Evolutionary conservation across 202 grass and related monocot species (phyloP).

Genomic region (Cymbopogon flexuosus): DNA sequence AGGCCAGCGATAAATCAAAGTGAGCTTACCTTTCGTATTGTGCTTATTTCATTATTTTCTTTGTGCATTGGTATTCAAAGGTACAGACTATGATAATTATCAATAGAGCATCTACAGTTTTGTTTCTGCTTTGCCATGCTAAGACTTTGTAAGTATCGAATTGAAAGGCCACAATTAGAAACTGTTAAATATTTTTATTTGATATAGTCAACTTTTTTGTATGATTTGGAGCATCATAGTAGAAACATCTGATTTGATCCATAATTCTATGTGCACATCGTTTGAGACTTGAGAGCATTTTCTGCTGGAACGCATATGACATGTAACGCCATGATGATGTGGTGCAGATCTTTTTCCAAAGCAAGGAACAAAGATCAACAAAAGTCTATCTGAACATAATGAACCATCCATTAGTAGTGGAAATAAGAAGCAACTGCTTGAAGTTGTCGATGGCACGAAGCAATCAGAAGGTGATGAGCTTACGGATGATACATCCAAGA

Average conservation of each 20-base stretch:
- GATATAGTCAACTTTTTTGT: neutral
- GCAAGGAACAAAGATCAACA: conserved; percentile 44
- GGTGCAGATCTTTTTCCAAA: conserved; percentile 43
- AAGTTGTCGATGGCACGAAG: conserved; percentile 37
- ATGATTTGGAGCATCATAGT: conserved; percentile 16
- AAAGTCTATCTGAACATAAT: conserved; percentile 36
- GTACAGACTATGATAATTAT: conserved; percentile 20
- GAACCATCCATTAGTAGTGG: conserved; percentile 26
- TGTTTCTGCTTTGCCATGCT: conserved; percentile 7
- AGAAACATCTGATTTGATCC: conserved; percentile 10
- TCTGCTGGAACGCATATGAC: conserved; percentile 19
- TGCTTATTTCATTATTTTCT: conserved; percentile 21
- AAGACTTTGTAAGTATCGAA: conserved; percentile 11
- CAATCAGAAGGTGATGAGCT: conserved; percentile 41
- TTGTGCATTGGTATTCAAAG: conserved; percentile 11
- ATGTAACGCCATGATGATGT: conserved; percentile 27
- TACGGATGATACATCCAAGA: conserved; percentile 52
- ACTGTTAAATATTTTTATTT: conserved; percentile 10
- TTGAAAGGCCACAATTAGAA: neutral
- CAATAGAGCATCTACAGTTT: conserved; percentile 3
- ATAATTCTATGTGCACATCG: neutral
- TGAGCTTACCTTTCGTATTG: conserved; percentile 37
- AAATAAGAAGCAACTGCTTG: conserved; percentile 28
- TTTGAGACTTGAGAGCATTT: conserved; percentile 18
- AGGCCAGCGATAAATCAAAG: conserved; percentile 35